phyloP scores from a whole-genome alignment of 805 yeast genomes.

The Diddensiella transvaalensis region DNA sequence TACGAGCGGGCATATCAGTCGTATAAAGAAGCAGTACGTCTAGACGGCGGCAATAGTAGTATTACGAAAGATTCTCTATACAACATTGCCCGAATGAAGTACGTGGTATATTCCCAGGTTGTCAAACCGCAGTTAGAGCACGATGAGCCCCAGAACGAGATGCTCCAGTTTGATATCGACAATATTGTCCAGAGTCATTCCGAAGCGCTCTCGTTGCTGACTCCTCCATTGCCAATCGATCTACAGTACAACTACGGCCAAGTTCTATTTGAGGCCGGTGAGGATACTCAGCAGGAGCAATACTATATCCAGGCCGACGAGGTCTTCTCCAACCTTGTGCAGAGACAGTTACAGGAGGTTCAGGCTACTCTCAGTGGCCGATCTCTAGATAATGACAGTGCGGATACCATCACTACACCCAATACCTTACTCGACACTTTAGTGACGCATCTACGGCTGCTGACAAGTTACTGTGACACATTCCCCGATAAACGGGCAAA shows the following conservation, averaged over 20 bases:
- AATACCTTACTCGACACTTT: constrained; percentile 13
- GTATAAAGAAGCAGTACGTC: constrained; percentile 37
- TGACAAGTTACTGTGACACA: constrained; percentile 1
- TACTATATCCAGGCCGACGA: constrained; percentile 3
- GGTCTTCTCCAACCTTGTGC: background rate
- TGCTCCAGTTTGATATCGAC: constrained; percentile 11
- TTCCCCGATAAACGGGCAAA: background rate
- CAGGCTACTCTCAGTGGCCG: background rate
- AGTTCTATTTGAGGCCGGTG: constrained; percentile 24
- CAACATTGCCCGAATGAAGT: constrained; percentile 56
- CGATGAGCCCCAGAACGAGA: background rate
- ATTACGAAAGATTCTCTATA: constrained; percentile 46
- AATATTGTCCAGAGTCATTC: constrained; percentile 12
- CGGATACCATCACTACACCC: constrained; percentile 3
- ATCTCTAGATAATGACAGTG: constrained; percentile 2
- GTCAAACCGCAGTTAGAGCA: constrained; percentile 30
- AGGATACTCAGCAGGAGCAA: constrained; percentile 7
- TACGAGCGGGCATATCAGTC: constrained; percentile 53
- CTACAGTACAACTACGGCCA: constrained; percentile 25
- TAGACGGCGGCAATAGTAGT: constrained; percentile 22
- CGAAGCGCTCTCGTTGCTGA: constrained; percentile 6
- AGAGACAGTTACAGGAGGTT: background rate
- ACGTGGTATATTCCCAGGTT: constrained; percentile 53
- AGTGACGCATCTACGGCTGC: constrained; percentile 7
- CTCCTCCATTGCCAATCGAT: constrained; percentile 11